Evolutionary conservation across 2,329 filamentous ascomycete genomes (phyloP).

Genomic region (Monilinia fructigena): DNA sequence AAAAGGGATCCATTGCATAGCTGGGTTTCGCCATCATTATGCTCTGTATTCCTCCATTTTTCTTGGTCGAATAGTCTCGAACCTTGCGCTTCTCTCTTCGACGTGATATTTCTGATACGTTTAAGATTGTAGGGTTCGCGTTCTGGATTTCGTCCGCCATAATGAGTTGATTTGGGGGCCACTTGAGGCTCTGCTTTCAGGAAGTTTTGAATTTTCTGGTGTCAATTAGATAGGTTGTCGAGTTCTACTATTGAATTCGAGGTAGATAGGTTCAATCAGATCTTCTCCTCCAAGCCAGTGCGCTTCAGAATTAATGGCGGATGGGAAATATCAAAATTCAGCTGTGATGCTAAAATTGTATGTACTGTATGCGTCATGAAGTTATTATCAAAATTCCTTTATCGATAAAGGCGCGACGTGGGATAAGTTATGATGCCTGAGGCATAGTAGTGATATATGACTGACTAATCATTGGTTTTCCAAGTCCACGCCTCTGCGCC

Average conservation of each 20-base stretch:
- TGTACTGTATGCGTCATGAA: neutral
- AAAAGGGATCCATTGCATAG: constrained; percentile 41
- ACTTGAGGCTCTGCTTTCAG: neutral
- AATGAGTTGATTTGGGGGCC: constrained; percentile 2
- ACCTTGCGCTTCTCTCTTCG: constrained; percentile 58
- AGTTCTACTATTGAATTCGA: neutral
- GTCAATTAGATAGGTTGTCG: neutral
- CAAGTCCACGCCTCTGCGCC: neutral
- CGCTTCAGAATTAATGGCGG: neutral
- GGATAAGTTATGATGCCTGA: neutral
- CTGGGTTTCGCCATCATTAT: constrained; percentile 35
- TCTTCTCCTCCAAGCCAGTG: neutral
- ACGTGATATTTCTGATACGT: constrained; percentile 82
- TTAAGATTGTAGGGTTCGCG: constrained; percentile 91
- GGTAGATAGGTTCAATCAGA: neutral
- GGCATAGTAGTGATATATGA: neutral
- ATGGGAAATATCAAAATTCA: neutral
- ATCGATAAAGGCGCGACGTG: constrained; percentile 16
- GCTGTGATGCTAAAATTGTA: neutral
- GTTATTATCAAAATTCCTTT: neutral
- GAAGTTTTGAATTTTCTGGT: neutral
- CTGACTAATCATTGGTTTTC: constrained; percentile 3
- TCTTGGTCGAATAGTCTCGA: constrained; percentile 44
- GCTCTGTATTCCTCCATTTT: constrained; percentile 34
- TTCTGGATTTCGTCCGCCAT: constrained; percentile 53